phyloP scores from a whole-genome alignment of 306 rosid species.

The Vicia faba region DNA sequence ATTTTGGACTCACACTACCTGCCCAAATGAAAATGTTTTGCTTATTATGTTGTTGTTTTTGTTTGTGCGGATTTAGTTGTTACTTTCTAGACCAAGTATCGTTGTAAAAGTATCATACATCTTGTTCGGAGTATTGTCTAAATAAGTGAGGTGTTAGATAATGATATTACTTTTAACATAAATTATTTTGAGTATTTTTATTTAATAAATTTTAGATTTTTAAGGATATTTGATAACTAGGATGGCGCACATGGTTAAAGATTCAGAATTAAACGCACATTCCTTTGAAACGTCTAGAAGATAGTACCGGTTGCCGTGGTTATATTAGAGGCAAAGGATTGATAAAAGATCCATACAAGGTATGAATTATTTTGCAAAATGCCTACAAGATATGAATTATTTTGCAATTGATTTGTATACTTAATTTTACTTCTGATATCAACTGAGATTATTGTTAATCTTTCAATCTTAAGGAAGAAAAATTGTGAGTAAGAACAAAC shows the following conservation, averaged over 20 bases:
- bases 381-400: too few relatives aligned
- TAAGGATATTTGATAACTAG: background rate
- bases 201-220: background rate
- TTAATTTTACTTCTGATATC: too few relatives aligned
- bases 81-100: constrained; percentile 11
- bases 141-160: constrained; percentile 14
- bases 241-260: background rate
- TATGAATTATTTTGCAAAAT: too few relatives aligned
- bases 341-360: too few relatives aligned
- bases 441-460: too few relatives aligned
- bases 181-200: background rate
- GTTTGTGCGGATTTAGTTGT: constrained; percentile 38
- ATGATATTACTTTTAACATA: background rate
- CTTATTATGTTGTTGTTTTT: constrained; percentile 31
- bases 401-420: too few relatives aligned
- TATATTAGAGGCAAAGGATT: too few relatives aligned
- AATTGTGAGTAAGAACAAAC: too few relatives aligned
- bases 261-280: background rate
- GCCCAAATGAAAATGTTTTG: background rate
- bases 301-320: too few relatives aligned
- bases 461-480: too few relatives aligned
- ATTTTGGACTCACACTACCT: constrained; percentile 8
- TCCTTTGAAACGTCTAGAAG: constrained; percentile 85
- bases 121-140: too few relatives aligned
- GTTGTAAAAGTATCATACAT: constrained; percentile 15